Percentiles rank a stretch among this genome's conserved stretches.
These are phyloP conservation scores for Boletus edulis DNA, from an alignment of 768 basidiomycete genomes.

Conservation along the genomic window DNA sequence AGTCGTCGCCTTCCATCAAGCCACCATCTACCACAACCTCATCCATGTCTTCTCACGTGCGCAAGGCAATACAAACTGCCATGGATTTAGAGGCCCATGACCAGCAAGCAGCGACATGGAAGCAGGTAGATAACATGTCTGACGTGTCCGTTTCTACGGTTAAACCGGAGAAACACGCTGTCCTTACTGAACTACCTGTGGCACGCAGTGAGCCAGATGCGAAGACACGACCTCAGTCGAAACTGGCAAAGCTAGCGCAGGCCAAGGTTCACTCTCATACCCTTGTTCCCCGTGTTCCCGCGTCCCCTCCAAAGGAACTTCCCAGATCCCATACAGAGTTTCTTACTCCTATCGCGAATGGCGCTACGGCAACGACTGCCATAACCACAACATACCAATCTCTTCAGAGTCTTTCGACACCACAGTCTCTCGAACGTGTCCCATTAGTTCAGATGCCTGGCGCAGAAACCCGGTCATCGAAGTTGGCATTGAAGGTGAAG, in stretches of 20 bases:
- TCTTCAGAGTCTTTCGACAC: conserved; percentile 52
- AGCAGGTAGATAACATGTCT: conserved; percentile 12
- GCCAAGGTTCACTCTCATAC: conserved; percentile 38
- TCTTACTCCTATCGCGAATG: conserved; percentile 78
- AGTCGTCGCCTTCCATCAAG: conserved; percentile 25
- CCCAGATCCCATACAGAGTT: conserved; percentile 63
- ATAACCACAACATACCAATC: conserved; percentile 82
- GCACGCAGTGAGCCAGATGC: conserved; percentile 15
- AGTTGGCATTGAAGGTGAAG: conserved; percentile 73
- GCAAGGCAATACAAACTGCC: conserved; percentile 66
- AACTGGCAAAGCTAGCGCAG: conserved; percentile 73
- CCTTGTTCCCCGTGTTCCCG: conserved; percentile 25
- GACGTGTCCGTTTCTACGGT: conserved; percentile 23
- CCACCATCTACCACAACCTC: conserved; percentile 37
- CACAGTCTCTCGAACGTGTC: conserved; percentile 24
- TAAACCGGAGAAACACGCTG: conserved; percentile 16
- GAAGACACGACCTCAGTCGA: conserved; percentile 53
- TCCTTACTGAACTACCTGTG: conserved; percentile 12
- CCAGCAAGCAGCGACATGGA: conserved; percentile 14
- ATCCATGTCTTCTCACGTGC: conserved; percentile 58
- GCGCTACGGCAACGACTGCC: conserved; percentile 77
- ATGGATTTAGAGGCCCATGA: conserved; percentile 60
- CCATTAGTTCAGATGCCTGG: conserved; percentile 31
- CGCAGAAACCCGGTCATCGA: conserved; percentile 53
- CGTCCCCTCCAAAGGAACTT: conserved; percentile 34